phyloP scores from a whole-genome alignment of 192 early-diverging fungal species.

The Coemansia reversa region DNA sequence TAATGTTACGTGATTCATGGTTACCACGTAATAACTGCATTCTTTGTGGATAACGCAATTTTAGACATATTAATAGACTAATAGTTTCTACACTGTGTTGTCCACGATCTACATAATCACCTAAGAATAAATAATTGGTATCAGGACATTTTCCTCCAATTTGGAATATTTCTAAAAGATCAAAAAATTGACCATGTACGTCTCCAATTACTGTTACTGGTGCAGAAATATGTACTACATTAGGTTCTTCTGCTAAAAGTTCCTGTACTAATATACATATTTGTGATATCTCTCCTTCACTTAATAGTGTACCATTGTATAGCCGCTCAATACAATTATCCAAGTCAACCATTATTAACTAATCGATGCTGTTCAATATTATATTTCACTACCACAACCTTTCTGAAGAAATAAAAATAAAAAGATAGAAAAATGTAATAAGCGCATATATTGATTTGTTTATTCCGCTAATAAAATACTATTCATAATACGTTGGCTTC shows the following conservation, averaged over 20 bases:
- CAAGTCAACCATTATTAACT: constrained; percentile 65
- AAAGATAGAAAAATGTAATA: no score
- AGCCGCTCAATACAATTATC: constrained; percentile 79
- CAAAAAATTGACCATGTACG: constrained; percentile 92
- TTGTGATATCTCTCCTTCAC: constrained; percentile 72
- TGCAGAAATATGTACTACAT: constrained; percentile 77
- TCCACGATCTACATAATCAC: constrained; percentile 99
- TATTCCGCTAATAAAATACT: no score
- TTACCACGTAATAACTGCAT: constrained; percentile 90
- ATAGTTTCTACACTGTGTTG: constrained; percentile 98
- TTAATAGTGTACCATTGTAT: constrained; percentile 70
- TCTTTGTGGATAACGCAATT: constrained; percentile 85
- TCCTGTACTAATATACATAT: constrained; percentile 81
- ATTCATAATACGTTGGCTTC: no score
- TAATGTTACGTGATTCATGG: constrained; percentile 92
- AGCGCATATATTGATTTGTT: no score
- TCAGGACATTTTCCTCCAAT: constrained; percentile 90
- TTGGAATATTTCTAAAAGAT: constrained; percentile 91
- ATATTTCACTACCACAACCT: no score
- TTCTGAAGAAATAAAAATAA: no score
- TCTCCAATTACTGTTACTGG: constrained; percentile 93
- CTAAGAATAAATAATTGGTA: constrained; percentile 98
- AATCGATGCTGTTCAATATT: no score
- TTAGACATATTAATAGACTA: constrained; percentile 80
- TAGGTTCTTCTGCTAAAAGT: constrained; percentile 78